These are phyloP conservation scores for Colletotrichum gigasporum DNA, from an alignment of 2,329 filamentous ascomycete species.

Conservation along the genomic window DNA sequence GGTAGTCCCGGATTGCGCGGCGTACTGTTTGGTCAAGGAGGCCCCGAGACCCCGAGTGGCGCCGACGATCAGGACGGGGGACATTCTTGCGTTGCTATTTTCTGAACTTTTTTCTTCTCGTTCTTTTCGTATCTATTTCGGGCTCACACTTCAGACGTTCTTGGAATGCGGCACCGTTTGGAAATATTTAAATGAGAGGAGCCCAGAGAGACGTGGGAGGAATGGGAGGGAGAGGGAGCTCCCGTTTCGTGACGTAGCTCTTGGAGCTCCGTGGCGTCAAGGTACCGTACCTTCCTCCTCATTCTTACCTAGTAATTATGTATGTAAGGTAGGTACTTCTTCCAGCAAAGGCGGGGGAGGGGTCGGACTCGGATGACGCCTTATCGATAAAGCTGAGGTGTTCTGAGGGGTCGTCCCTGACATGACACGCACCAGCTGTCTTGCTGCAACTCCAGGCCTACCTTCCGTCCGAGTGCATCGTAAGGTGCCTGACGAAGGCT, in stretches of 20 bases:
- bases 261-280: background rate
- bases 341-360: constrained; percentile 19
- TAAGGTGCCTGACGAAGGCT: too few relatives aligned
- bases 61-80: constrained; percentile 69
- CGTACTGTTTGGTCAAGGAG: constrained; percentile 68
- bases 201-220: background rate
- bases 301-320: too few relatives aligned
- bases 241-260: background rate
- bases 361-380: constrained; percentile 6
- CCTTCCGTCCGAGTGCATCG: background rate
- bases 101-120: background rate
- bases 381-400: constrained; percentile 31
- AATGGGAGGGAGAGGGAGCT: constrained; percentile 15
- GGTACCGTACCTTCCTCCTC: too few relatives aligned
- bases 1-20: constrained; percentile 51
- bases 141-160: constrained; percentile 18
- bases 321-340: background rate
- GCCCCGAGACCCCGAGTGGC: constrained; percentile 75
- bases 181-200: background rate
- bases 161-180: constrained; percentile 26
- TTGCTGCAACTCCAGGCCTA: too few relatives aligned
- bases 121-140: background rate
- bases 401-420: background rate
- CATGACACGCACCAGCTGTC: too few relatives aligned
- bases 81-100: constrained; percentile 43